phyloP scores from a whole-genome alignment of 495 filamentous ascomycete species.

The Hypomontagnella monticulosa region DNA sequence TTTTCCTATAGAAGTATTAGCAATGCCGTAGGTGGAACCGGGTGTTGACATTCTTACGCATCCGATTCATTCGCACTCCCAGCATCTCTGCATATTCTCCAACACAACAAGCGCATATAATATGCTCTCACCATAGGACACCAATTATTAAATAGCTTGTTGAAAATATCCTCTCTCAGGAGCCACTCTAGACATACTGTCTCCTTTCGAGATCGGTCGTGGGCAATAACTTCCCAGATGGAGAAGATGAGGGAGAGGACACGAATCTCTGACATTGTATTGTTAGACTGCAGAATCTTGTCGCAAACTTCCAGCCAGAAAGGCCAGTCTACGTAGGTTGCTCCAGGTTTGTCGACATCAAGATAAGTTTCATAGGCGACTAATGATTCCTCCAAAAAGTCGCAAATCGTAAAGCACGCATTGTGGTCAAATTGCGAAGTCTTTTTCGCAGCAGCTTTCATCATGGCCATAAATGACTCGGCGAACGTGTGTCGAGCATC shows the following conservation, averaged over 20 bases:
- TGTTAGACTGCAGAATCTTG: conserved; percentile 86
- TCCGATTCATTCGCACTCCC: conserved; percentile 74
- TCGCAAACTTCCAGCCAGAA: conserved; percentile 91
- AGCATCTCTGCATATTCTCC: conserved; percentile 85
- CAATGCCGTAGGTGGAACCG: conserved; percentile 13
- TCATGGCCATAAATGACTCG: conserved; percentile 75
- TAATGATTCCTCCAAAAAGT: conserved; percentile 84
- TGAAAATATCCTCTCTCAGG: conserved; percentile 79
- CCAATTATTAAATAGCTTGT: conserved; percentile 93
- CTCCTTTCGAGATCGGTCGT: conserved; percentile 73
- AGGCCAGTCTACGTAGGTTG: conserved; percentile 71
- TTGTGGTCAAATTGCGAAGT: conserved; percentile 87
- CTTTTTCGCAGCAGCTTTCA: conserved; percentile 76
- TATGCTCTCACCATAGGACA: conserved; percentile 98
- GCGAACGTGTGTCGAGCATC: conserved; percentile 76
- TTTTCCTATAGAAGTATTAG: conserved; percentile 57
- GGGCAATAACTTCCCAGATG: conserved; percentile 78
- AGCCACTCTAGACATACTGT: conserved; percentile 81
- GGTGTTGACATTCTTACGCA: conserved; percentile 60
- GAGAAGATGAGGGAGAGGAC: conserved; percentile 86
- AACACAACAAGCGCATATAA: conserved; percentile 92
- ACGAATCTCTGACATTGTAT: conserved; percentile 92
- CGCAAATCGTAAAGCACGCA: conserved; percentile 91
- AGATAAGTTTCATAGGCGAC: conserved; percentile 48
- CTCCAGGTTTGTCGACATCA: conserved; percentile 49